Percentiles rank a stretch among this genome's conserved stretches.
These are phyloP conservation scores for Neurospora hispaniola DNA, from an alignment of 495 filamentous ascomycete genomes.

Conservation along the genomic window DNA sequence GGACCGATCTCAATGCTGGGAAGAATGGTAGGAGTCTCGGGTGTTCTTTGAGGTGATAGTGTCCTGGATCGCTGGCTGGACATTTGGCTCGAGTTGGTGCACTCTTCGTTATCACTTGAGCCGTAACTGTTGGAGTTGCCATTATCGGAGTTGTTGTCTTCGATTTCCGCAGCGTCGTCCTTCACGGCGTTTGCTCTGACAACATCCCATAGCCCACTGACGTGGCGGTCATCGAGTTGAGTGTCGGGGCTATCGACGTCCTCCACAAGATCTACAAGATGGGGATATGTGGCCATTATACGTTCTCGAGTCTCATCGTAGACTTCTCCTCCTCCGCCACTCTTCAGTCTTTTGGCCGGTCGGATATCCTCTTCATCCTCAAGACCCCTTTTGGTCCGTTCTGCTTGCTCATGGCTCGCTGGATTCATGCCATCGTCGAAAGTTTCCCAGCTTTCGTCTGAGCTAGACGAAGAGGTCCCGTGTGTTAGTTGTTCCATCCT, in stretches of 20 bases:
- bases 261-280: neutral
- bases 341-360: neutral
- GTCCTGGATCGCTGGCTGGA: neutral
- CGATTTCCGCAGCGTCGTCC: neutral
- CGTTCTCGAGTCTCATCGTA: neutral
- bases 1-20: neutral
- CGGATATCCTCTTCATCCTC: neutral
- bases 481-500: neutral
- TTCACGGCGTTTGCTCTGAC: neutral
- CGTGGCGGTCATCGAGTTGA: neutral
- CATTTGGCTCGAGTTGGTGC: neutral
- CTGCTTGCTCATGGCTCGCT: neutral
- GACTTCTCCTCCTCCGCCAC: neutral
- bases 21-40: neutral
- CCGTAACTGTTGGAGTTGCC: neutral
- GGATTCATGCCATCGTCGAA: neutral
- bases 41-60: neutral
- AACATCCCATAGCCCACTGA: neutral
- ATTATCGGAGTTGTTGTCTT: neutral
- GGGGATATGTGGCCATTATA: neutral
- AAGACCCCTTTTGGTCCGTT: neutral
- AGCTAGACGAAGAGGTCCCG: neutral
- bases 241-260: neutral
- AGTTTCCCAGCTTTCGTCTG: neutral
- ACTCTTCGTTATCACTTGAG: neutral